Evolutionary conservation across 371 early-diverging fungal genomes (phyloP), one percentile per base, ranked within the genome.

Genomic region (Rhizomucor pusillus): DNA sequence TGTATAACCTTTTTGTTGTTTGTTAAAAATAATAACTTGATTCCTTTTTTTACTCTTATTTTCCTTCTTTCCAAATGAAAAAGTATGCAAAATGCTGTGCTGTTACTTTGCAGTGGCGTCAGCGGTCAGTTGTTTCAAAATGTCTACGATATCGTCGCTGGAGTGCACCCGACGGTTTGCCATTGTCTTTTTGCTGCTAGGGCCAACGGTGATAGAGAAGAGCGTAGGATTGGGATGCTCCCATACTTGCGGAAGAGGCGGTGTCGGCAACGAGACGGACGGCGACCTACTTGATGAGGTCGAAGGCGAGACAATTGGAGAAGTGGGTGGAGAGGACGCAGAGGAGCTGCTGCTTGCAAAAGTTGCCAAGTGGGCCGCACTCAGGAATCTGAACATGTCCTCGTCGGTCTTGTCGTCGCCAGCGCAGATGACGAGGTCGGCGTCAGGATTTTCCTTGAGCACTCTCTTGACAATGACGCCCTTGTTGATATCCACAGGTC

Each of bases 351-450:
- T 36, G 20, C 48, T 48, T 48, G 48, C 11, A 45, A n/a, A 37
- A 12, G 55, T 29, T 1, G 39, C 25, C 11, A 39, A 37, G 25
- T 52, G 44, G 23, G 55, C 43, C 13, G 57, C 51, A 24, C 40
- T 49, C 12, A 52, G 46, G 20, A 50, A 36, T 5, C 86, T 78
- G 71, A 90, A 90, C 97, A 98, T 97, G 63, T 97, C 97, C 66
- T 97, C 97, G 63, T 98, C 98, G 1, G 98, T 97, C 65, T 89
- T 85, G 69, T 97, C 97, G 67, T 98, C 97, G n/a, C 98, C 97
- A 25, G 91, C 95, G 65, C 97, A 95, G 44, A 93, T 78, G n/a
- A 94, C 84, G 71, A 97, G 93, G 59, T 94, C 94, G 33, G 84
- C 82, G 45, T 84, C 82, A 0, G 84, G 79, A 41, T 67, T 69